Percentiles rank a stretch among this genome's conserved stretches.
Evolutionary conservation across 768 basidiomycete species (phyloP).

Genomic region (Lactarius sanguifluus): DNA sequence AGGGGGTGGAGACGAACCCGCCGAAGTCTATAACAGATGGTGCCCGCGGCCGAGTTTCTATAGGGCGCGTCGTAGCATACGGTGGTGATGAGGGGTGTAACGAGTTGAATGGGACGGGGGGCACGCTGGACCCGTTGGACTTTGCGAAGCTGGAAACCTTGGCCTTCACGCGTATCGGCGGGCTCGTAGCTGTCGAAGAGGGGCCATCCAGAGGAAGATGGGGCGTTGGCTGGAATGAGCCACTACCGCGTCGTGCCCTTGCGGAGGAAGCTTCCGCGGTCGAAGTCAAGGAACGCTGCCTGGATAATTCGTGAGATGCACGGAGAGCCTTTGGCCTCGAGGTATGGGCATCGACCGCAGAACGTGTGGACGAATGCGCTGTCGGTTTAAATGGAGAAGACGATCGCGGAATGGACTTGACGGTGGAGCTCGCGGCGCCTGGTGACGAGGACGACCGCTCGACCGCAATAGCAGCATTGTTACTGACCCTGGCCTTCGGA

Average conservation of each 20-base stretch:
- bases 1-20: constrained; percentile 29
- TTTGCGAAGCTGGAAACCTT: constrained; percentile 57
- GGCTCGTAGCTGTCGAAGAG: constrained; percentile 26
- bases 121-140: constrained; percentile 25
- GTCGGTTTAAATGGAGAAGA: constrained; percentile 26
- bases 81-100: constrained; percentile 23
- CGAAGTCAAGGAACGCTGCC: constrained; percentile 37
- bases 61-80: constrained; percentile 26
- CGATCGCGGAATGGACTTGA: constrained; percentile 31
- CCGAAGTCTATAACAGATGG: constrained; percentile 37
- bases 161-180: constrained; percentile 50
- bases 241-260: constrained; percentile 32
- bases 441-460: constrained; percentile 33
- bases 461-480: constrained; percentile 41
- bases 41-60: constrained; percentile 31
- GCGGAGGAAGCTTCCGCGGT: constrained; percentile 26
- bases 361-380: constrained; percentile 19
- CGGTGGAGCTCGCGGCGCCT: constrained; percentile 31
- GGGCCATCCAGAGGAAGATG: constrained; percentile 28
- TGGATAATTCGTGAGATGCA: constrained; percentile 27
- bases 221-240: constrained; percentile 32
- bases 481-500: constrained; percentile 64
- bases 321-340: constrained; percentile 31
- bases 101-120: constrained; percentile 15
- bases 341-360: constrained; percentile 31